Percentiles rank a stretch among this genome's conserved stretches.
These are phyloP conservation scores for Fusarium brachygibbosum DNA, from an alignment of 2,329 filamentous ascomycete species.

Conservation along the genomic window DNA sequence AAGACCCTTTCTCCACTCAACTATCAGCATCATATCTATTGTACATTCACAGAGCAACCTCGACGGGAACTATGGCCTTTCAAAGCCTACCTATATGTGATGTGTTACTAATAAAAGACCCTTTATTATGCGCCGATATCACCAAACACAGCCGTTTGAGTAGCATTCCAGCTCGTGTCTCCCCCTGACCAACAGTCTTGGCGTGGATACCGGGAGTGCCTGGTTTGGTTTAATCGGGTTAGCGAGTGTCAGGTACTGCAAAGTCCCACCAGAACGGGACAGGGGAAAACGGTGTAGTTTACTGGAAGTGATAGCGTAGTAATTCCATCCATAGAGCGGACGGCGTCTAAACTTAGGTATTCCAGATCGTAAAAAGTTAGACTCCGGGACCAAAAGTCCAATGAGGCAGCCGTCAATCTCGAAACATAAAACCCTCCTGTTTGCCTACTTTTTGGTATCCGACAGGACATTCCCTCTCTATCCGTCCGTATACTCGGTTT, in stretches of 20 bases:
- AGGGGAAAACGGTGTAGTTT: slow-evolving; percentile 7
- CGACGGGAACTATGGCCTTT: neutral
- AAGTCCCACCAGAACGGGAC: slow-evolving; percentile 13
- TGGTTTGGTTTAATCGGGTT: slow-evolving; percentile 8
- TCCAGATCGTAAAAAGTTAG: neutral
- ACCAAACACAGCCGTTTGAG: slow-evolving; percentile 5
- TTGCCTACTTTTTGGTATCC: neutral
- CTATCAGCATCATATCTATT: slow-evolving; percentile 1
- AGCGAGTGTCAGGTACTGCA: slow-evolving; percentile 28
- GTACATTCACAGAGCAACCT: slow-evolving; percentile 7
- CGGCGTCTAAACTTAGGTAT: slow-evolving; percentile 13
- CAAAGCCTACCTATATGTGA: neutral
- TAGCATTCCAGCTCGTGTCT: slow-evolving; percentile 10
- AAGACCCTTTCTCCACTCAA: neutral
- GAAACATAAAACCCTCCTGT: slow-evolving; percentile 27
- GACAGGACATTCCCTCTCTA: slow-evolving; percentile 23
- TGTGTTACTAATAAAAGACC: neutral
- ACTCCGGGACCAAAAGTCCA: neutral
- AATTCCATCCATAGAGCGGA: slow-evolving; percentile 19
- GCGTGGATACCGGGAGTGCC: neutral
- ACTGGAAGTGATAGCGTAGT: neutral
- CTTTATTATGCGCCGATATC: neutral
- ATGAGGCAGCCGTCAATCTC: neutral
- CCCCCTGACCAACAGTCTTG: slow-evolving; percentile 7
- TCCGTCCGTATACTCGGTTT: slow-evolving; percentile 12